These are phyloP conservation scores for Bothriochloa decipiens DNA, from an alignment of 176 grass and related monocot genomes.

Conservation along the genomic window DNA sequence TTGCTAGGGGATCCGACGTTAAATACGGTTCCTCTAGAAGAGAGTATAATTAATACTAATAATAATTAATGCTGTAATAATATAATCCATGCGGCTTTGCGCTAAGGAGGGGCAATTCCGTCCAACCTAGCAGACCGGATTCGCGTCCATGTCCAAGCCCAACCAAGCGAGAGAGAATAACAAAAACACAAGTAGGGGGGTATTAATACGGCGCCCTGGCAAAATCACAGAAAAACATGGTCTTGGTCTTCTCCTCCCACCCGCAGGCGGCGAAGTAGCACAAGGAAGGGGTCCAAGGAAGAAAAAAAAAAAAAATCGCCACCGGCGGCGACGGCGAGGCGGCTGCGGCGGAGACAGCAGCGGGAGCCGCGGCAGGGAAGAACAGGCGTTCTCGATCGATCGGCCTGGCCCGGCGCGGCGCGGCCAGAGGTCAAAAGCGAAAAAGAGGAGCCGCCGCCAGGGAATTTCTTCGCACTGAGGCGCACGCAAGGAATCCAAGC, in stretches of 20 bases:
- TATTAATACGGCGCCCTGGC: conserved; percentile 35
- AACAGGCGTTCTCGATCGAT: conserved; percentile 30
- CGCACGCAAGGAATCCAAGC: conserved; percentile 55
- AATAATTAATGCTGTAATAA: no score
- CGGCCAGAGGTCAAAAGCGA: conserved; percentile 31
- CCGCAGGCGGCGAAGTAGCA: conserved; percentile 55
- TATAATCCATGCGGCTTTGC: background rate
- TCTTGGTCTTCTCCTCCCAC: conserved; percentile 50
- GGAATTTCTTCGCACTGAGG: conserved; percentile 42
- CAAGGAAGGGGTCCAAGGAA: conserved; percentile 47
- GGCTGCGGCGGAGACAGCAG: background rate
- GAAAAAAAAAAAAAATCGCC: conserved; percentile 34
- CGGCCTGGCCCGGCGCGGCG: conserved; percentile 1
- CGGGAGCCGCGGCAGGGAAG: conserved; percentile 11
- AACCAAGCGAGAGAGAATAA: background rate
- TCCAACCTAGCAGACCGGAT: conserved; percentile 19
- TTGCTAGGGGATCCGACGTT: background rate
- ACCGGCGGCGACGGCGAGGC: conserved; percentile 19
- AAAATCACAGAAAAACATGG: conserved; percentile 52
- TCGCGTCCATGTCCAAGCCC: conserved; percentile 34
- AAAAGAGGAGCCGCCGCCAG: conserved; percentile 11
- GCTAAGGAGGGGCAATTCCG: conserved; percentile 24
- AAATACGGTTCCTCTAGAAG: background rate
- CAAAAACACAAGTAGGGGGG: background rate
- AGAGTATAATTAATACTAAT: no score